Percentiles rank a stretch among this genome's conserved stretches.
These are phyloP conservation scores for Rhizopus stolonifer DNA, from an alignment of 371 early-diverging fungal species.

Conservation along the genomic window DNA sequence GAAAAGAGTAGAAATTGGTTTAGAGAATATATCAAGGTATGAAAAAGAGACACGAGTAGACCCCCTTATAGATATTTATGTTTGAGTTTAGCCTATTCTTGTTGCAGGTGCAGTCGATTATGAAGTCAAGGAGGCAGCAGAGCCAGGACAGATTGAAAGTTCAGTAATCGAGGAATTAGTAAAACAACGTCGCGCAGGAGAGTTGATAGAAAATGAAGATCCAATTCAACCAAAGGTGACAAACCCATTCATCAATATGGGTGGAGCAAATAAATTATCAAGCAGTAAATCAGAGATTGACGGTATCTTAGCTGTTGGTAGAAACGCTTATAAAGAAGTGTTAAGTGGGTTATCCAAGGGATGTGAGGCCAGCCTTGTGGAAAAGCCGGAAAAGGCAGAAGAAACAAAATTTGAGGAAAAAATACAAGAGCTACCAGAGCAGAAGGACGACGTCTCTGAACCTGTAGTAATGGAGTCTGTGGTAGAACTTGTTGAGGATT, in stretches of 20 bases:
- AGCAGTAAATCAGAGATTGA: slow-evolving; percentile 31
- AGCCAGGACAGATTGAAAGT: slow-evolving; percentile 53
- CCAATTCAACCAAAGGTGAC: slow-evolving; percentile 2
- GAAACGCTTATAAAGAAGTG: slow-evolving; percentile 59
- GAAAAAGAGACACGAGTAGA: too few species aligned
- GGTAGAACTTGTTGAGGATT: background rate
- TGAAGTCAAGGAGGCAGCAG: slow-evolving; percentile 60
- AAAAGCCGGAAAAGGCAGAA: slow-evolving; percentile 16
- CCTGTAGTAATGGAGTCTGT: background rate
- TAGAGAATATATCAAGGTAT: slow-evolving; percentile 67
- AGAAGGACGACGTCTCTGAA: background rate
- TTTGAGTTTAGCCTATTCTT: too few species aligned
- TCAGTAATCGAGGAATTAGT: slow-evolving; percentile 58
- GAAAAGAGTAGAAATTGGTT: slow-evolving; percentile 70
- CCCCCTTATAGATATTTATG: too few species aligned
- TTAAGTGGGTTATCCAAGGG: slow-evolving; percentile 62
- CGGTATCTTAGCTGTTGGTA: slow-evolving; percentile 64
- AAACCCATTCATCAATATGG: slow-evolving; percentile 12
- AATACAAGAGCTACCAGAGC: background rate
- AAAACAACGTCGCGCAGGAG: slow-evolving; percentile 45
- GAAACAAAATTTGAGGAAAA: slow-evolving; percentile 1
- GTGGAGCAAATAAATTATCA: background rate
- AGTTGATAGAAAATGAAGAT: background rate
- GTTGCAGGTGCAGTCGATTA: slow-evolving; percentile 71
- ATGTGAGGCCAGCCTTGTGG: slow-evolving; percentile 49